Evolutionary conservation across 2,329 filamentous ascomycete genomes (phyloP).

Genomic region (Botrytis cinerea): DNA sequence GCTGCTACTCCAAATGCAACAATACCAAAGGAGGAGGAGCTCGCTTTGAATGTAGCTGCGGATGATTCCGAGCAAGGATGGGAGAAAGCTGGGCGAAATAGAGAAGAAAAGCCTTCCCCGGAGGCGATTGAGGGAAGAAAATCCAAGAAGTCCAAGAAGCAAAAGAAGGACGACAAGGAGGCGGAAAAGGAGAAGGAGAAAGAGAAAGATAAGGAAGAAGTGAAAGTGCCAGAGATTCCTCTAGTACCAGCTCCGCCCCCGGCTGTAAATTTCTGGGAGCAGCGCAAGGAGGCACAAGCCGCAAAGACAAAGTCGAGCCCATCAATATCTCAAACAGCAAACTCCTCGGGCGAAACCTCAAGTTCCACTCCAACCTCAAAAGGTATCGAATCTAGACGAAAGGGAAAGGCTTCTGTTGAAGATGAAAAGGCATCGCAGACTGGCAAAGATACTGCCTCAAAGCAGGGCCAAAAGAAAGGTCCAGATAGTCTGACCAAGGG

Average conservation of each 20-base stretch:
- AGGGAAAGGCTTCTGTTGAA: slow-evolving; percentile 45
- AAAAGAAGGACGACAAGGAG: slow-evolving; percentile 44
- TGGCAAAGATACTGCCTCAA: slow-evolving; percentile 43
- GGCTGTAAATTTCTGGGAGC: slow-evolving; percentile 83
- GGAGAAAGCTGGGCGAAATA: slow-evolving; percentile 63
- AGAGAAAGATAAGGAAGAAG: slow-evolving; percentile 60
- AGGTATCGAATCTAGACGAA: slow-evolving; percentile 44
- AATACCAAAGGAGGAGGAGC: slow-evolving; percentile 55
- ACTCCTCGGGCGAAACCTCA: slow-evolving; percentile 22
- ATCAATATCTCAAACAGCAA: slow-evolving; percentile 26
- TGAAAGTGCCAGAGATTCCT: slow-evolving; percentile 50
- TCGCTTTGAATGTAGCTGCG: slow-evolving; percentile 61
- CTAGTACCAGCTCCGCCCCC: slow-evolving; percentile 82
- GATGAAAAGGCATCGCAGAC: slow-evolving; percentile 41
- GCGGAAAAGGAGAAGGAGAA: slow-evolving; percentile 59
- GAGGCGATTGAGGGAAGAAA: slow-evolving; percentile 38
- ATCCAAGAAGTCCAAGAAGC: slow-evolving; percentile 40
- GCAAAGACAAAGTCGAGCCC: slow-evolving; percentile 48
- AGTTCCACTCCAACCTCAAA: slow-evolving; percentile 36
- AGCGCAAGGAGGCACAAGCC: slow-evolving; percentile 68
- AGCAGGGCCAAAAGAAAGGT: slow-evolving; percentile 45
- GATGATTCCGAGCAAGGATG: slow-evolving; percentile 64
- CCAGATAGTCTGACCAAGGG: slow-evolving; percentile 41
- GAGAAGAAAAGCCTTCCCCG: slow-evolving; percentile 60
- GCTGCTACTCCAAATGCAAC: slow-evolving; percentile 53